Evolutionary conservation across 371 early-diverging fungal species (phyloP).

Genomic region (Mortierella sp.): DNA sequence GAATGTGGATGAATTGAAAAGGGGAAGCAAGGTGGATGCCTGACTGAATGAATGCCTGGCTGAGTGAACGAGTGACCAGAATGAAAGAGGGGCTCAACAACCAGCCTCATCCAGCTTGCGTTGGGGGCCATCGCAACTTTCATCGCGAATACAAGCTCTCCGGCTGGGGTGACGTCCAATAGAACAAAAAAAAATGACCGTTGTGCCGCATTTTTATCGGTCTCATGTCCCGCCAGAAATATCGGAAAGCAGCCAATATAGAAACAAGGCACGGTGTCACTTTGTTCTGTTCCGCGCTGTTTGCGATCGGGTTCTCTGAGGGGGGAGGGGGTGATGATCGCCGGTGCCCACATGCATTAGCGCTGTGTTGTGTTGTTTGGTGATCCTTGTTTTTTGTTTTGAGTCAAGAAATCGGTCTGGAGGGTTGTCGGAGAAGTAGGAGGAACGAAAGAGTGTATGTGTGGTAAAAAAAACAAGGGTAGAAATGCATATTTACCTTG

Average conservation of each 20-base stretch:
- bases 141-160: background rate
- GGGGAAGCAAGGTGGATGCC: too few species aligned
- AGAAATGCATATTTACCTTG: background rate
- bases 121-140: too few species aligned
- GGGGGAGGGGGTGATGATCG: background rate
- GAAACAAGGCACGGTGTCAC: background rate
- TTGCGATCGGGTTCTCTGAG: background rate
- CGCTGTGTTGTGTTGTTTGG: too few species aligned
- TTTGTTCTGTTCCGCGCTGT: background rate
- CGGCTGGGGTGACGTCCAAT: too few species aligned
- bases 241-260: background rate
- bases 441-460: background rate
- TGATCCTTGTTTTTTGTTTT: background rate
- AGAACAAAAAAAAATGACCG: too few species aligned
- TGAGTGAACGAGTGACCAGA: too few species aligned
- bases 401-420: background rate
- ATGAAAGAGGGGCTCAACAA: too few species aligned
- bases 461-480: background rate
- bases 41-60: too few species aligned
- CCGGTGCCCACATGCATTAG: background rate
- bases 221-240: background rate
- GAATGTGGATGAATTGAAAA: background rate
- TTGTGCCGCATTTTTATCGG: background rate
- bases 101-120: too few species aligned
- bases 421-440: background rate